Evolutionary conservation across 2,329 filamentous ascomycete genomes (phyloP), one percentile per base, ranked within the genome.

Genomic region (Elsinoe ampelina): DNA sequence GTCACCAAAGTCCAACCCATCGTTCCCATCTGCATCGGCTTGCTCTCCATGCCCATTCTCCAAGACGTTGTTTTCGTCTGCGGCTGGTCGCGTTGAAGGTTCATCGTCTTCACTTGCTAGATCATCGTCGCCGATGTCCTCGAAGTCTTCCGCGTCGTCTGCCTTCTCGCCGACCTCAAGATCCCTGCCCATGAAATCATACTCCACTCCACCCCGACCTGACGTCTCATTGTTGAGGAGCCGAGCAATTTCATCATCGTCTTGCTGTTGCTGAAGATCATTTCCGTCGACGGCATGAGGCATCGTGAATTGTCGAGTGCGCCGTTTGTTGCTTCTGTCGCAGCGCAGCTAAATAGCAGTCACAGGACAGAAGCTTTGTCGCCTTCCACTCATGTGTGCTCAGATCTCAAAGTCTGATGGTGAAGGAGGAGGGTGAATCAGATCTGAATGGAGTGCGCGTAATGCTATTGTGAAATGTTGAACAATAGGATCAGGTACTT

Each of bases 71-170:
- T 38, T 34, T 5, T 30, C 12, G 13, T 39, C 50, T 7, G 32
- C 43, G 6, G 8, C 22, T 19, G 38, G 17, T 20, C 56, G 55
- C 56, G 19, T 59, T 60, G 35, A 61, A 58, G 30, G 58, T 62
- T 32, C 63, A 57, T 84, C 80, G 59, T 88, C 84, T 61, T 93
- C 89, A 5, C 93, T 89, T 10, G 89, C 86, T 6, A 95, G 78
- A 61, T 96, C 91, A 67, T 95, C 90, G 68, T 97, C 92, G 62
- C 86, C 86, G 60, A 97, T 91, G 66, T 95, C 89, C 67, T 88
- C 89, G 64, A 80, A 98, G 67, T 98, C 93, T 60, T 93, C 75
- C 39, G 93, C 93, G 72, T 97, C 88, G 59, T 90, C 90, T 56
- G 90, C 92, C 71, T 98, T 98, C 69, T 89, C 86, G 17, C 78